These are phyloP conservation scores for Aspergillus nomiae DNA, from an alignment of 2,329 filamentous ascomycete genomes.

Conservation along the genomic window DNA sequence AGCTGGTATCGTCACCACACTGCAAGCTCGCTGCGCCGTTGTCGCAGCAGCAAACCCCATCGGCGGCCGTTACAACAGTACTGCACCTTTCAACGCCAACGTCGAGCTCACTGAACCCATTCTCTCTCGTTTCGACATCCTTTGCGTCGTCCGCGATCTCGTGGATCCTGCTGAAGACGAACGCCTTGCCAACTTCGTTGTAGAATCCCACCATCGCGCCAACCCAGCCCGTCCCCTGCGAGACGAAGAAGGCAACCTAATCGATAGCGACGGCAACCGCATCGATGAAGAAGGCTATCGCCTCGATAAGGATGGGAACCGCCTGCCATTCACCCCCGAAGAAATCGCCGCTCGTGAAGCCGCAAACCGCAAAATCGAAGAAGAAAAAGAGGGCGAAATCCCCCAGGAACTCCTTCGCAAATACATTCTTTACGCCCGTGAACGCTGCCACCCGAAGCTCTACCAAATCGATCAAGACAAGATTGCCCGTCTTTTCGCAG, in stretches of 20 bases:
- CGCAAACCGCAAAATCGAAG: slow-evolving; percentile 48
- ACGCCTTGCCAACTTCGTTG: slow-evolving; percentile 89
- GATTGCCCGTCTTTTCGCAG: slow-evolving; percentile 87
- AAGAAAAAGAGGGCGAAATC: slow-evolving; percentile 69
- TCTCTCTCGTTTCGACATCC: slow-evolving; percentile 94
- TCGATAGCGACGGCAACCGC: slow-evolving; percentile 48
- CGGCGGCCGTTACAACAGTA: slow-evolving; percentile 94
- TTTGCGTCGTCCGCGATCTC: slow-evolving; percentile 93
- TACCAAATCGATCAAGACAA: slow-evolving; percentile 99
- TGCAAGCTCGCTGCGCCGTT: slow-evolving; percentile 94
- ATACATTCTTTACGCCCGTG: slow-evolving; percentile 93
- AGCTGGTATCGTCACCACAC: slow-evolving; percentile 94
- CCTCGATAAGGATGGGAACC: slow-evolving; percentile 48
- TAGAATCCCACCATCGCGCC: slow-evolving; percentile 88
- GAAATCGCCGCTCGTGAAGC: slow-evolving; percentile 42
- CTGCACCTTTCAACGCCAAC: slow-evolving; percentile 92
- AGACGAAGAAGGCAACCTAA: slow-evolving; percentile 47
- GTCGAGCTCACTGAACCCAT: slow-evolving; percentile 97
- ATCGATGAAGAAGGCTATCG: slow-evolving; percentile 65
- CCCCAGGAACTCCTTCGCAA: slow-evolving; percentile 89
- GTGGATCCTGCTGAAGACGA: slow-evolving; percentile 93
- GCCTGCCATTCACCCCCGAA: slow-evolving; percentile 47
- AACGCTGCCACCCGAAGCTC: slow-evolving; percentile 85
- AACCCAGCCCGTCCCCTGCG: slow-evolving; percentile 65
- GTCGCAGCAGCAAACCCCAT: slow-evolving; percentile 97